Evolutionary conservation across 176 grass and related monocot genomes (phyloP).

Genomic region (Olyra latifolia): DNA sequence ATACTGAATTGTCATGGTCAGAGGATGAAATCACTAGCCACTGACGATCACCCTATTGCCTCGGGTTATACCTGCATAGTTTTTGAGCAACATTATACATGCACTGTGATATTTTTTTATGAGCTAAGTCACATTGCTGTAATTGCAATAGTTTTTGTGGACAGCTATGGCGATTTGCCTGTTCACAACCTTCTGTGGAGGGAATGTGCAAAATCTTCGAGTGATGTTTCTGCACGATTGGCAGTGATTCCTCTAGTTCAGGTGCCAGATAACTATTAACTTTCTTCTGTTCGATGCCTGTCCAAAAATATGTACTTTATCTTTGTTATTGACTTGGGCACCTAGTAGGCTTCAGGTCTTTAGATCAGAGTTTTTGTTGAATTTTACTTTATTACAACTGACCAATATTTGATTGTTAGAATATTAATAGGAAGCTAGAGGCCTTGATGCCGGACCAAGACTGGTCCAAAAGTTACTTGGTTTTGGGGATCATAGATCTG

Average conservation of each 20-base stretch:
- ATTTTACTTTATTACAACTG: constrained; percentile 7
- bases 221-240: constrained; percentile 82
- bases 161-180: constrained; percentile 91
- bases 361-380: neutral
- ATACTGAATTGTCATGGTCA: neutral
- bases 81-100: too few species aligned
- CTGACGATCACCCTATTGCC: neutral
- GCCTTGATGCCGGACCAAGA: constrained; percentile 89
- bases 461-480: constrained; percentile 77
- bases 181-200: constrained; percentile 94
- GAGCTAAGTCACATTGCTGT: neutral
- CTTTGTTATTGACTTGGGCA: neutral
- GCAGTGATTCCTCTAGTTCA: constrained; percentile 90
- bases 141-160: neutral
- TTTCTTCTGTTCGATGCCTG: neutral
- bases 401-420: constrained; percentile 39
- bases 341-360: neutral
- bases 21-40: neutral
- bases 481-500: constrained; percentile 73
- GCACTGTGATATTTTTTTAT: neutral
- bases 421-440: constrained; percentile 85
- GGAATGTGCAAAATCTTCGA: constrained; percentile 80
- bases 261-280: constrained; percentile 34
- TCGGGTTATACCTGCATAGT: neutral
- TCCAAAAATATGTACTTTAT: neutral